Conservation (phyloP, 176 grass and related monocot genomes). For the Saccharum spontaneum region DNA sequence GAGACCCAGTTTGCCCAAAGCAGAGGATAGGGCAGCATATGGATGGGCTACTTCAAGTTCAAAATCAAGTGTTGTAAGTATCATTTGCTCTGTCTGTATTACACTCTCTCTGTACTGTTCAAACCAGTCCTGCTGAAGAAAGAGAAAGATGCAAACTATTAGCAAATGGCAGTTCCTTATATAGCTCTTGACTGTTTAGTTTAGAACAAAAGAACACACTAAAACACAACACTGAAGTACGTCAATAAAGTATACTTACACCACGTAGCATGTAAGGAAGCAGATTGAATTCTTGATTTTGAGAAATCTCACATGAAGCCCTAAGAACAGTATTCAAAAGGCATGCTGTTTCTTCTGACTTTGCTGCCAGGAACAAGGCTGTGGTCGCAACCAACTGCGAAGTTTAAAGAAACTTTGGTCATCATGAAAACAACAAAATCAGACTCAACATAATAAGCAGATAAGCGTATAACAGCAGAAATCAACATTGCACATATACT, state of each 20-base stretch:
- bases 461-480: background rate
- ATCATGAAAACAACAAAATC: constrained; percentile 4
- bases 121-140: constrained; percentile 84
- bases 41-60: constrained; percentile 89
- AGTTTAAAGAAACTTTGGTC: constrained; percentile 24
- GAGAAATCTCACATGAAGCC: constrained; percentile 79
- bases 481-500: background rate
- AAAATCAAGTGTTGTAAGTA: constrained; percentile 90
- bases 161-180: constrained; percentile 6
- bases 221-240: background rate
- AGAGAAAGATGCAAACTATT: constrained; percentile 17
- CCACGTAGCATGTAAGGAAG: constrained; percentile 54
- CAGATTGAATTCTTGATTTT: constrained; percentile 61
- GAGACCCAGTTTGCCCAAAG: constrained; percentile 70
- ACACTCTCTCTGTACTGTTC: constrained; percentile 76
- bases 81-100: constrained; percentile 76
- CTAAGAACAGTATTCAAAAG: constrained; percentile 75
- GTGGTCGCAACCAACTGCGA: constrained; percentile 83
- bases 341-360: constrained; percentile 80
- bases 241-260: constrained; percentile 51
- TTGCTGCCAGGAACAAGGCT: constrained; percentile 74
- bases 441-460: background rate
- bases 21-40: constrained; percentile 69
- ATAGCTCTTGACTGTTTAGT: background rate
- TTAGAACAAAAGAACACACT: background rate